Evolutionary conservation across 805 yeast species (phyloP).

Genomic region (Monosporozyma aquatica): DNA sequence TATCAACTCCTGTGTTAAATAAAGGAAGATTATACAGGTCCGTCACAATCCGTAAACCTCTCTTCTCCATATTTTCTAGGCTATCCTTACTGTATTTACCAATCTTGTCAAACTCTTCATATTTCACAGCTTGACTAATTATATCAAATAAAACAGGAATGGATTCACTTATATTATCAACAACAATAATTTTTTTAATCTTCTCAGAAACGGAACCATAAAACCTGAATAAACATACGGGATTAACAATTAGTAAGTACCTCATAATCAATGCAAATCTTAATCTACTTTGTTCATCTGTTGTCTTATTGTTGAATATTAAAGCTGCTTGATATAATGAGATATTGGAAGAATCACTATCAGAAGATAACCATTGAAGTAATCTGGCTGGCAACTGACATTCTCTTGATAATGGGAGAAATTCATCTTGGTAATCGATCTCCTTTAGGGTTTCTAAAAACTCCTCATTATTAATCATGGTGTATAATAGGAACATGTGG

Average conservation of each 20-base stretch:
- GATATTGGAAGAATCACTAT: conserved; percentile 25
- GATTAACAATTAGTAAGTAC: conserved; percentile 27
- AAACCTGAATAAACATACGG: conserved; percentile 26
- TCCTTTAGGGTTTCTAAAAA: conserved; percentile 27
- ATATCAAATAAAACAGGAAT: conserved; percentile 30
- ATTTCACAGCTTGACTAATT: conserved; percentile 22
- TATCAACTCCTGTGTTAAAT: background rate
- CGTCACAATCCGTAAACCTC: conserved; percentile 13
- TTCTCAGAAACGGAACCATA: conserved; percentile 27
- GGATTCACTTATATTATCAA: conserved; percentile 26
- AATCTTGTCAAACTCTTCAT: conserved; percentile 26
- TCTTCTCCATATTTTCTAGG: conserved; percentile 17
- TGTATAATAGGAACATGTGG: conserved; percentile 30
- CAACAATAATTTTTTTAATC: conserved; percentile 27
- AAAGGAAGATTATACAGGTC: background rate
- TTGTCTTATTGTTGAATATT: conserved; percentile 26
- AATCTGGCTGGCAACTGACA: conserved; percentile 33
- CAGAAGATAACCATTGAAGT: conserved; percentile 28
- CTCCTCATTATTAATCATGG: conserved; percentile 33
- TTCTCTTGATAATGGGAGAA: conserved; percentile 27
- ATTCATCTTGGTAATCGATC: conserved; percentile 31
- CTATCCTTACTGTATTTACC: conserved; percentile 16
- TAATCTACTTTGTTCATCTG: conserved; percentile 31
- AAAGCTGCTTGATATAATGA: conserved; percentile 30
- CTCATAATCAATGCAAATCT: conserved; percentile 29